Evolutionary conservation across 352 stramenopile species (phyloP).

Genomic region (Globisporangium lucens): DNA sequence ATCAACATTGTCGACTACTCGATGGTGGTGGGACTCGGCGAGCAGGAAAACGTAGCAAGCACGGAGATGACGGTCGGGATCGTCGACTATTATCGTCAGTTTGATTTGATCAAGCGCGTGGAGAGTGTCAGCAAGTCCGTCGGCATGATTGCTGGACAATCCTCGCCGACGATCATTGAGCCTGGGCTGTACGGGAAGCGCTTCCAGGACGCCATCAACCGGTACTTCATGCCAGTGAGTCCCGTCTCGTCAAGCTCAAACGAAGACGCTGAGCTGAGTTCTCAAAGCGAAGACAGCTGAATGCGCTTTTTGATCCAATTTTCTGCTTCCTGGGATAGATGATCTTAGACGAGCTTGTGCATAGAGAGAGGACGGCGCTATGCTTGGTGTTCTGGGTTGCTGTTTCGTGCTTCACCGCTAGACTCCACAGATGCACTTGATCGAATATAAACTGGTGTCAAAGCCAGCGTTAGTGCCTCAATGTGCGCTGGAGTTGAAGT

Average conservation of each 20-base stretch:
- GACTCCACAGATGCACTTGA: slow-evolving; percentile 2
- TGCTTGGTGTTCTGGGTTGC: background rate
- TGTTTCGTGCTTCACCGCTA: background rate
- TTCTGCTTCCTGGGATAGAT: background rate
- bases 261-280: slow-evolving; percentile 16
- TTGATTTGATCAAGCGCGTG: slow-evolving; percentile 99
- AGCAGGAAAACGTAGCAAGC: slow-evolving; percentile 24
- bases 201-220: slow-evolving; percentile 93
- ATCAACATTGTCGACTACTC: slow-evolving; percentile 99
- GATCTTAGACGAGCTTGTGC: background rate
- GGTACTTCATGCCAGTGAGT: slow-evolving; percentile 97
- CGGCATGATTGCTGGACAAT: slow-evolving; percentile 97
- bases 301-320: slow-evolving; percentile 1
- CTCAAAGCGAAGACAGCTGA: background rate
- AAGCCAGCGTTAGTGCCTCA: slow-evolving; percentile 42
- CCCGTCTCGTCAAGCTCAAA: slow-evolving; percentile 57
- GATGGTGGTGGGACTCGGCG: slow-evolving; percentile 92
- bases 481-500: slow-evolving; percentile 50
- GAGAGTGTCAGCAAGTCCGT: slow-evolving; percentile 98
- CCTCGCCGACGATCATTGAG: slow-evolving; percentile 98
- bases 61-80: slow-evolving; percentile 95
- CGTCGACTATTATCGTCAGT: slow-evolving; percentile 99
- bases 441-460: slow-evolving; percentile 20
- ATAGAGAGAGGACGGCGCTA: too few relatives aligned
- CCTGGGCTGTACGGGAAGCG: slow-evolving; percentile 95